Percentiles rank a stretch among this genome's conserved stretches.
Conservation (phyloP, 78 protist genomes). For the Dictyostelium intermedium region DNA sequence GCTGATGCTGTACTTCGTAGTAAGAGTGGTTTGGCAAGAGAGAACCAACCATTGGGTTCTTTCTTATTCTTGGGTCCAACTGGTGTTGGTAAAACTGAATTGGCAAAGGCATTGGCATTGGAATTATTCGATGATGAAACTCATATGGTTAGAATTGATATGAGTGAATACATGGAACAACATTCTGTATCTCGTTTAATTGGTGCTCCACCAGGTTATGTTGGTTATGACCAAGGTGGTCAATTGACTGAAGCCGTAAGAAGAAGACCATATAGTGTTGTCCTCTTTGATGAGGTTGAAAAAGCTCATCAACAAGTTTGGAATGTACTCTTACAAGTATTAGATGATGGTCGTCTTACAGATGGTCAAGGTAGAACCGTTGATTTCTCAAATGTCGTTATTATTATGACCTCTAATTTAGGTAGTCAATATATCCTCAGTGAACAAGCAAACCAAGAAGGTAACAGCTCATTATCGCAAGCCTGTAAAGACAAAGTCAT, state of each 20-base stretch:
- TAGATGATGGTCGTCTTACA: constrained; percentile 99
- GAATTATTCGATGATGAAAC: constrained; percentile 96
- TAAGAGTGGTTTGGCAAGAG: constrained; percentile 94
- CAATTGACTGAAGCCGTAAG: constrained; percentile 99
- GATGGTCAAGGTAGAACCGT: constrained; percentile 97
- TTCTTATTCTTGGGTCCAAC: constrained; percentile 97
- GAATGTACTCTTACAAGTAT: constrained; percentile 96
- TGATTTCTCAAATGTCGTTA: constrained; percentile 94
- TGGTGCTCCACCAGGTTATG: constrained; percentile 99
- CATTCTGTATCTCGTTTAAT: constrained; percentile 96
- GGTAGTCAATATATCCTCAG: constrained; percentile 88
- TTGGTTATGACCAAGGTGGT: constrained; percentile 99
- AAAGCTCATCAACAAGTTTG: constrained; percentile 94
- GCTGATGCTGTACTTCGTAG: constrained; percentile 94
- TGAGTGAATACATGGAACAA: constrained; percentile 98
- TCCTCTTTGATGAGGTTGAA: constrained; percentile 98
- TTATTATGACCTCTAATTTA: constrained; percentile 96
- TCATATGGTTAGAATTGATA: constrained; percentile 97
- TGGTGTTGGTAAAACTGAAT: constrained; percentile 95
- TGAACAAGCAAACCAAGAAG: constrained; percentile 6
- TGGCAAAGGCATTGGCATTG: constrained; percentile 96
- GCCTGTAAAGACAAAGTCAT: constrained; percentile 82
- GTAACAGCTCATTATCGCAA: constrained; percentile 21
- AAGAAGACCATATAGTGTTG: constrained; percentile 96
- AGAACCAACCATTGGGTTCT: constrained; percentile 93